phyloP scores from a whole-genome alignment of 257 asterid species.

The Solanum clarkiae region DNA sequence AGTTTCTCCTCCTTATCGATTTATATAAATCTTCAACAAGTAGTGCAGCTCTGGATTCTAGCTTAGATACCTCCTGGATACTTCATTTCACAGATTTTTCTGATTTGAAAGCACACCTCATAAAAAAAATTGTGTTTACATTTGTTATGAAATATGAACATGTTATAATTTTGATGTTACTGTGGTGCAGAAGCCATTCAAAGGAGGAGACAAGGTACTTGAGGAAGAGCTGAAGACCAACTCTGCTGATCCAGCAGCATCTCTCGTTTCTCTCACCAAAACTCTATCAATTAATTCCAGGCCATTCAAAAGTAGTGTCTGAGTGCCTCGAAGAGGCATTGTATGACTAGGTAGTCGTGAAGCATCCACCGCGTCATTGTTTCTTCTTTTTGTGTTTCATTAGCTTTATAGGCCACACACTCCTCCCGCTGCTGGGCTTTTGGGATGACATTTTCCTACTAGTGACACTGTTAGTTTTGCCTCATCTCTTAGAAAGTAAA shows the following conservation, averaged over 20 bases:
- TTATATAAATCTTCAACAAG: neutral
- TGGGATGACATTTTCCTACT: neutral
- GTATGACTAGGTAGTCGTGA: neutral
- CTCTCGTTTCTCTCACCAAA: slow-evolving; percentile 35
- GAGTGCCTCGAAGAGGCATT: slow-evolving; percentile 12
- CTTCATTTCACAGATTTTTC: neutral
- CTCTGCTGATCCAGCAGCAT: slow-evolving; percentile 11
- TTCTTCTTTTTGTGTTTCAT: neutral
- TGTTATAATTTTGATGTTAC: neutral
- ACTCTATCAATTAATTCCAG: slow-evolving; percentile 36
- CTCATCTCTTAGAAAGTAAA: neutral
- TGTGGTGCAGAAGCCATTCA: slow-evolving; percentile 21
- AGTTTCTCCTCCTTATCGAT: neutral
- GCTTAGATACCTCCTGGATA: neutral
- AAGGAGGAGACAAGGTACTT: slow-evolving; percentile 16
- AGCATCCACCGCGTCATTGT: neutral
- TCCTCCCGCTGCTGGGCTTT: neutral
- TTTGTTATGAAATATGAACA: neutral
- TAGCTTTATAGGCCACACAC: neutral
- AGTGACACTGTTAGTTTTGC: neutral
- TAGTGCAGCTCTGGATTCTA: neutral
- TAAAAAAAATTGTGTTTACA: neutral
- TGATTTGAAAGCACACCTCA: neutral
- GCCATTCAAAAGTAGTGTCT: slow-evolving; percentile 22
- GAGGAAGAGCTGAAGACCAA: slow-evolving; percentile 18